Evolutionary conservation across 1,284 basidiomycete genomes (phyloP).

Genomic region (Thelephora terrestris): DNA sequence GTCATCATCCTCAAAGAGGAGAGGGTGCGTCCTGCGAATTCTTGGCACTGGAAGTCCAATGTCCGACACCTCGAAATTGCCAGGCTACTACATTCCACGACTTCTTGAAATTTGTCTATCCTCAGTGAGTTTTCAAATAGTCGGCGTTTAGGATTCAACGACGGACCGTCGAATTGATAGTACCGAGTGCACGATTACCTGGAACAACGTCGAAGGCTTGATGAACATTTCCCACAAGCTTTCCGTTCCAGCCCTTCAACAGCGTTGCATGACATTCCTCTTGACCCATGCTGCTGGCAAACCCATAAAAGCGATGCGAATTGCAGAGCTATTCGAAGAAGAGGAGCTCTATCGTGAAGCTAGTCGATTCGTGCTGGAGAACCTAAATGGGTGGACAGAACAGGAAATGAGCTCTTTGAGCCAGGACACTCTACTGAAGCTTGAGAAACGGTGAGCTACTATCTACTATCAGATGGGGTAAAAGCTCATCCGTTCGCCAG

Average conservation of each 20-base stretch:
- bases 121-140: conserved; percentile 46
- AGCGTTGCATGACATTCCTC: conserved; percentile 76
- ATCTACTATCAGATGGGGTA: background rate
- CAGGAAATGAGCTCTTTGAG: conserved; percentile 72
- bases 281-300: conserved; percentile 84
- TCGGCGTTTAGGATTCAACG: background rate
- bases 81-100: conserved; percentile 77
- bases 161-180: conserved; percentile 25
- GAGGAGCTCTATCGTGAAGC: conserved; percentile 85
- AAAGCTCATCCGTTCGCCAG: conserved; percentile 26
- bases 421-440: conserved; percentile 73
- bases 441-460: conserved; percentile 65
- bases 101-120: conserved; percentile 79
- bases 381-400: conserved; percentile 78
- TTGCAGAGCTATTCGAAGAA: conserved; percentile 80
- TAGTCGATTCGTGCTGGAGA: conserved; percentile 84
- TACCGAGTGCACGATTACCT: conserved; percentile 82
- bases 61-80: background rate
- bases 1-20: conserved; percentile 78
- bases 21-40: conserved; percentile 33
- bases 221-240: conserved; percentile 84
- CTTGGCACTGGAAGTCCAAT: background rate
- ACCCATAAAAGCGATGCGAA: conserved; percentile 84
- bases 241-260: conserved; percentile 70
- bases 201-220: conserved; percentile 85